Evolutionary conservation across 1,284 basidiomycete species (phyloP).

Genomic region (Stygiomarasmius scandens): DNA sequence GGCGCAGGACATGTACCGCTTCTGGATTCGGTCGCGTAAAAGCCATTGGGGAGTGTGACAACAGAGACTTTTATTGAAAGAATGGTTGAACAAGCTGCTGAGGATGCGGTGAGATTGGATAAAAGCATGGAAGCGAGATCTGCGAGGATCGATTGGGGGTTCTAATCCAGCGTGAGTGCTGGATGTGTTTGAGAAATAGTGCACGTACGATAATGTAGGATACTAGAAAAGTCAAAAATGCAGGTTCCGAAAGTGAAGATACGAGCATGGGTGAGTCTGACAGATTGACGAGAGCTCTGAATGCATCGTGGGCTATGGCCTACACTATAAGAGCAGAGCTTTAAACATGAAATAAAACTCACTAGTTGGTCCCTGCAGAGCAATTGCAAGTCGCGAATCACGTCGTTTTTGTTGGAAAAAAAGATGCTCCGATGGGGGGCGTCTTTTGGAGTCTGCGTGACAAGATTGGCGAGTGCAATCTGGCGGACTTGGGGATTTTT

Average conservation of each 20-base stretch:
- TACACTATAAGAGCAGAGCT: constrained; percentile 35
- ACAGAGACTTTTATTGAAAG: constrained; percentile 72
- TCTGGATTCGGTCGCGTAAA: constrained; percentile 75
- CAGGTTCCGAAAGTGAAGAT: constrained; percentile 69
- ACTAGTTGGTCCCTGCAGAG: constrained; percentile 88
- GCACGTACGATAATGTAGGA: constrained; percentile 87
- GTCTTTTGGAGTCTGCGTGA: constrained; percentile 77
- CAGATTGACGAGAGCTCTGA: constrained; percentile 92
- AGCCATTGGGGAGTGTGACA: constrained; percentile 49
- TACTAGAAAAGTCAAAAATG: constrained; percentile 84
- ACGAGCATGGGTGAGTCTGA: constrained; percentile 82
- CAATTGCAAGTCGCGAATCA: constrained; percentile 78
- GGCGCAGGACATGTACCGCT: constrained; percentile 72
- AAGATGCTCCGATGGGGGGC: constrained; percentile 78
- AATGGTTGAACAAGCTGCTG: constrained; percentile 69
- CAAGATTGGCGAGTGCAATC: constrained; percentile 82
- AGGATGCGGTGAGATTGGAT: constrained; percentile 89
- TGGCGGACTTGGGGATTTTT: constrained; percentile 87
- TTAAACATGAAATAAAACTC: no score
- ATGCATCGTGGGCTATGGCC: constrained; percentile 94
- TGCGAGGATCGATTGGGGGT: constrained; percentile 86
- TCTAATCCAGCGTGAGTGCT: constrained; percentile 47
- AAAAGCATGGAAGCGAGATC: constrained; percentile 97
- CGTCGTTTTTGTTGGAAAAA: constrained; percentile 65
- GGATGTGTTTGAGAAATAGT: constrained; percentile 8